Percentiles rank a stretch among this genome's conserved stretches.
phyloP scores from a whole-genome alignment of 768 basidiomycete species.

The Tulasnella sp. region DNA sequence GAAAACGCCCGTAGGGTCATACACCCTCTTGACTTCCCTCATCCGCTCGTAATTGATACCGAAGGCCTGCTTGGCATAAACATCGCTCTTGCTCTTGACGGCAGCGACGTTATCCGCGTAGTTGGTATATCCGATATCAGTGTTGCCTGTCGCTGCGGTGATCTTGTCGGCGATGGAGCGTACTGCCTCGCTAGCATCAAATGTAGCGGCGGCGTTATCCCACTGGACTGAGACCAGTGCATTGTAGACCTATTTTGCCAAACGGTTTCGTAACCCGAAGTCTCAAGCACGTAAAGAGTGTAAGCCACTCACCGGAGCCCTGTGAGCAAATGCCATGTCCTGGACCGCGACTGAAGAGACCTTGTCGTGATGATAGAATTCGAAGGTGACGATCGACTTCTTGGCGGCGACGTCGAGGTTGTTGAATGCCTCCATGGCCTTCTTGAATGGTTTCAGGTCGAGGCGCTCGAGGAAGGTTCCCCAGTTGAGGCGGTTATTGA shows the following conservation, averaged over 20 bases:
- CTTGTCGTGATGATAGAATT: slow-evolving; percentile 11
- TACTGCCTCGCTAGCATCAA: neutral
- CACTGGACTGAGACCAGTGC: slow-evolving; percentile 8
- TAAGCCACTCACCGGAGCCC: slow-evolving; percentile 5
- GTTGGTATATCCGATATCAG: slow-evolving; percentile 11
- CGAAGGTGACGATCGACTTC: neutral
- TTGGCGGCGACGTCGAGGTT: neutral
- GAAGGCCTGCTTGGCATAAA: slow-evolving; percentile 3
- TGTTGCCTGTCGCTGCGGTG: neutral
- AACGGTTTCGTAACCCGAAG: too few relatives aligned
- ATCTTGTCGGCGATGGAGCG: neutral
- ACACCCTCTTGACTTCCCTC: slow-evolving; percentile 3
- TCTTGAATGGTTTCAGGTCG: slow-evolving; percentile 12
- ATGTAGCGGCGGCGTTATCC: slow-evolving; percentile 3
- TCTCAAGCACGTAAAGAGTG: neutral
- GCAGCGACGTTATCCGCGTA: slow-evolving; percentile 9
- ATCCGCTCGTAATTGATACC: slow-evolving; percentile 4
- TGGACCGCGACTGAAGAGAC: slow-evolving; percentile 6
- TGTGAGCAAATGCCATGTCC: slow-evolving; percentile 11
- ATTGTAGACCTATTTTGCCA: slow-evolving; percentile 11
- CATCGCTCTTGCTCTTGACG: slow-evolving; percentile 7
- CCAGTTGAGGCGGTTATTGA: slow-evolving; percentile 6
- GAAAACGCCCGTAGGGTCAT: slow-evolving; percentile 12
- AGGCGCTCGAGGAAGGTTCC: slow-evolving; percentile 8
- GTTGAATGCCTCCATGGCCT: slow-evolving; percentile 7